Conservation (phyloP, 345 rosid genomes). For the rapeseed (Brassica napus) region Da-Ae NC_063442.1:31183501-31184000, state of each 20-base stretch:
- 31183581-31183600: conserved; percentile 98
- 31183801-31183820: conserved; percentile 90
- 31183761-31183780: conserved; percentile 87
- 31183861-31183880: conserved; percentile 67
- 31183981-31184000: conserved; percentile 89
- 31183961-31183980: conserved; percentile 82
- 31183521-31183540: conserved; percentile 81
- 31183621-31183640: conserved; percentile 71
- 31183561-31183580: conserved; percentile 91
- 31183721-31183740: conserved; percentile 88
- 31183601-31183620: conserved; percentile 67
- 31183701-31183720: conserved; percentile 85
- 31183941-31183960: conserved; percentile 86
- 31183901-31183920: conserved; percentile 62
- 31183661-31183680: conserved; percentile 90
- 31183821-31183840: conserved; percentile 66
- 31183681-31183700: conserved; percentile 87
- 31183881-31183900: conserved; percentile 56
- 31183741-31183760: conserved; percentile 95
- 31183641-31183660: conserved; percentile 81
- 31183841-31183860: conserved; percentile 66
- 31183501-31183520: conserved; percentile 97
- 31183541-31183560: conserved; percentile 81
- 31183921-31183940: conserved; percentile 43
- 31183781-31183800: conserved; percentile 98